phyloP scores from a whole-genome alignment of 1,284 basidiomycete species.

The Melampsora americana region DNA sequence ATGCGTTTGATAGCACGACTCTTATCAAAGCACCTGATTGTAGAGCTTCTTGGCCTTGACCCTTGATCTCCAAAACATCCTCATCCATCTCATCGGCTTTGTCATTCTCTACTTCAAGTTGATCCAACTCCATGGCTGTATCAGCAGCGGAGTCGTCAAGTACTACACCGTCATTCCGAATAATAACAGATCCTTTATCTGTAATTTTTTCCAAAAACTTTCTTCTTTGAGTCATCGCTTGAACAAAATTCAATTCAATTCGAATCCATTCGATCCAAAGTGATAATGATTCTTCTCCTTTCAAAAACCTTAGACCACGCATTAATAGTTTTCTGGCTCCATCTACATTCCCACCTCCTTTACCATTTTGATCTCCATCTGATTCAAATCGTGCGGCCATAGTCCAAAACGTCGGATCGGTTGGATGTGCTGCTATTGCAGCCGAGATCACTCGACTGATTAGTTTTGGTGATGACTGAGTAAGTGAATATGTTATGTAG shows the following conservation, averaged over 20 bases:
- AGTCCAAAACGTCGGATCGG: conserved; percentile 50
- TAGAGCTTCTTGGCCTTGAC: conserved; percentile 51
- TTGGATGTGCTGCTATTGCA: conserved; percentile 51
- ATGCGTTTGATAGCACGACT: conserved; percentile 49
- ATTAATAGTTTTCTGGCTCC: conserved; percentile 51
- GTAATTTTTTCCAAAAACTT: conserved; percentile 30
- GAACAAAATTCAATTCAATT: conserved; percentile 50
- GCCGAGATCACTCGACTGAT: conserved; percentile 49
- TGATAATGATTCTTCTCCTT: conserved; percentile 44
- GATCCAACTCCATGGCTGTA: conserved; percentile 40
- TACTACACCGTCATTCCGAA: conserved; percentile 21
- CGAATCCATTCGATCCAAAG: conserved; percentile 52
- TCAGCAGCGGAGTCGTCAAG: conserved; percentile 41
- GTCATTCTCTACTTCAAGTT: conserved; percentile 41
- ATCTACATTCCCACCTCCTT: conserved; percentile 52
- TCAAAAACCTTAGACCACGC: conserved; percentile 50
- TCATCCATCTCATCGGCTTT: conserved; percentile 33
- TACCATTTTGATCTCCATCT: conserved; percentile 50
- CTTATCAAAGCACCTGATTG: conserved; percentile 50
- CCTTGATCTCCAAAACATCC: conserved; percentile 43
- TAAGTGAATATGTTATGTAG: conserved; percentile 49
- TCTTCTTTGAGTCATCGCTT: conserved; percentile 48
- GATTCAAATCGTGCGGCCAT: conserved; percentile 51
- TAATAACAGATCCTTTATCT: conserved; percentile 26
- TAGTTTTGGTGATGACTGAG: conserved; percentile 48